A percentile compares a stretch with the other conserved stretches of the same genome.
phyloP scores from a whole-genome alignment of 129 eudicot species.

The Flaveria trinervia region DNA sequence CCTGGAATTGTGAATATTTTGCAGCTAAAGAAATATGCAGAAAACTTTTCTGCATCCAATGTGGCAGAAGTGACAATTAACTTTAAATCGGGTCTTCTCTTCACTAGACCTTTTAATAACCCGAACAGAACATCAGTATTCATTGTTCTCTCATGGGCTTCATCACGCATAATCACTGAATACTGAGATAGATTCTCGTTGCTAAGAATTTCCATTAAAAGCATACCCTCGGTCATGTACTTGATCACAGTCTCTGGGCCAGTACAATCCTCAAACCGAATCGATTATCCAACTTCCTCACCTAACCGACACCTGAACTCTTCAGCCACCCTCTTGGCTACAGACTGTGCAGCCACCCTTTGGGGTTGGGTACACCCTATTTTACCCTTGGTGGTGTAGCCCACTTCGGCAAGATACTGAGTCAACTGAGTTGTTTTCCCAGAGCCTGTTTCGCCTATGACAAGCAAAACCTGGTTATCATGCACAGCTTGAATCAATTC shows the following conservation, averaged over 20 bases:
- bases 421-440: slow-evolving; percentile 78
- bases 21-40: slow-evolving; percentile 78
- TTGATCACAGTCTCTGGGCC: slow-evolving; percentile 92
- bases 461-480: slow-evolving; percentile 68
- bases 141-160: slow-evolving; percentile 92
- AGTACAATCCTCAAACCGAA: slow-evolving; percentile 92
- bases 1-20: slow-evolving; percentile 95
- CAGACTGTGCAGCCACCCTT: slow-evolving; percentile 81
- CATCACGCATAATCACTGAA: slow-evolving; percentile 89
- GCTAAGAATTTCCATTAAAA: slow-evolving; percentile 63
- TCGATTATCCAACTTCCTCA: slow-evolving; percentile 89
- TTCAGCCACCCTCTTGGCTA: slow-evolving; percentile 79
- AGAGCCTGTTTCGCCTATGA: slow-evolving; percentile 77
- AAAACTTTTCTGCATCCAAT: slow-evolving; percentile 86
- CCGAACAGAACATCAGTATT: slow-evolving; percentile 93
- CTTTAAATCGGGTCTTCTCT: slow-evolving; percentile 73
- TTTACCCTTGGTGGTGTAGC: slow-evolving; percentile 69
- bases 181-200: slow-evolving; percentile 77
- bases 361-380: slow-evolving; percentile 82
- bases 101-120: slow-evolving; percentile 60
- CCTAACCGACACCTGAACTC: slow-evolving; percentile 77
- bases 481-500: slow-evolving; percentile 71
- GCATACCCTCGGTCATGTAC: slow-evolving; percentile 98
- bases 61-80: slow-evolving; percentile 93
- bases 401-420: slow-evolving; percentile 75